Evolutionary conservation across 2,329 filamentous ascomycete species (phyloP).

Genomic region (Sphaerulina musiva): DNA sequence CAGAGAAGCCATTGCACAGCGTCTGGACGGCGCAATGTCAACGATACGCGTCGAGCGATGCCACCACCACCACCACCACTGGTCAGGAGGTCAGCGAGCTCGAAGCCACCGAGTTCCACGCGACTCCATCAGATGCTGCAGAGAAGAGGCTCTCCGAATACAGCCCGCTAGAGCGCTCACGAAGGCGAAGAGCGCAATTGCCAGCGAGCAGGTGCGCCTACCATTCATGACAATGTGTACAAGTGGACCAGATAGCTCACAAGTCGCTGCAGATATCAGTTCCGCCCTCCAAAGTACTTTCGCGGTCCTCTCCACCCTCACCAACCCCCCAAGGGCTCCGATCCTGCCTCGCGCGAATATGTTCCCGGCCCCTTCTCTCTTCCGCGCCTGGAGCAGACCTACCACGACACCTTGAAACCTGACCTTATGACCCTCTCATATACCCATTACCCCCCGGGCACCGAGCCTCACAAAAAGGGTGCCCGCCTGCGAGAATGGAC

Average conservation of each 20-base stretch:
- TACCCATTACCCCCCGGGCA: conserved; percentile 75
- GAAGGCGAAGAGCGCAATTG: conserved; percentile 23
- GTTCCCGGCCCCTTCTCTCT: conserved; percentile 84
- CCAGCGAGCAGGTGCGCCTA: conserved; percentile 12
- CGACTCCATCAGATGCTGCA: conserved; percentile 33
- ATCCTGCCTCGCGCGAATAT: conserved; percentile 82
- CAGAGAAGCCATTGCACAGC: conserved; percentile 16
- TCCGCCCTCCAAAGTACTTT: conserved; percentile 88
- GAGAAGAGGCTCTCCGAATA: conserved; percentile 42
- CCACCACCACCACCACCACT: neutral
- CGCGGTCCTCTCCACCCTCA: conserved; percentile 89
- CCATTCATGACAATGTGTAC: neutral
- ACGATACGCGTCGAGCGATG: conserved; percentile 25
- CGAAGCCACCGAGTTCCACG: conserved; percentile 37
- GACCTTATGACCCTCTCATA: conserved; percentile 89
- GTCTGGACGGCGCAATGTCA: conserved; percentile 27
- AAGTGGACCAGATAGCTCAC: neutral
- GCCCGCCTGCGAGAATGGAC: conserved; percentile 79
- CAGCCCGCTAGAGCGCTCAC: conserved; percentile 40
- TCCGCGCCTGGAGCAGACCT: conserved; percentile 83
- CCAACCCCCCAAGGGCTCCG: conserved; percentile 77
- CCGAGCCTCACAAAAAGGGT: conserved; percentile 49
- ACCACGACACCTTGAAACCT: conserved; percentile 73
- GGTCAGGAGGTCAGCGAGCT: conserved; percentile 40
- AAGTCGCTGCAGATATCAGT: conserved; percentile 67